Evolutionary conservation across 768 basidiomycete genomes (phyloP).

Genomic region (Agaricus bisporus): DNA sequence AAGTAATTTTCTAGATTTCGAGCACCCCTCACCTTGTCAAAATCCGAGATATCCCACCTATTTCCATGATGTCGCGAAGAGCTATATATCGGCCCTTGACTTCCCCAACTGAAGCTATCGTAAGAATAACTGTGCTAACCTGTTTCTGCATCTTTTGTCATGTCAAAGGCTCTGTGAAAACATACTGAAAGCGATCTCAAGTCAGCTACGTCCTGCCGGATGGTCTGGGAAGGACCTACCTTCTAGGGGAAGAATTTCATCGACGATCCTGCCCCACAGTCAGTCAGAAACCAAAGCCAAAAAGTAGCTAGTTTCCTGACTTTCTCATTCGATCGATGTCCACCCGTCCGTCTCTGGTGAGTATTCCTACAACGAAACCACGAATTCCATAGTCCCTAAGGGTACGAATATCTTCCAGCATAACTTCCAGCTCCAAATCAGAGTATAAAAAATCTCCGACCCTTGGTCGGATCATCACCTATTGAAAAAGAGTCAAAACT

Average conservation of each 20-base stretch:
- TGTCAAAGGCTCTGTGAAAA: conserved; percentile 77
- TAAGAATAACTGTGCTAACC: conserved; percentile 29
- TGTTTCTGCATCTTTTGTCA: conserved; percentile 49
- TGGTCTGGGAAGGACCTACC: conserved; percentile 29
- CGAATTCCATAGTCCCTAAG: conserved; percentile 54
- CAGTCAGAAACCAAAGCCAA: background rate
- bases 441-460: conserved; percentile 77
- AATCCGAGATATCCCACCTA: conserved; percentile 67
- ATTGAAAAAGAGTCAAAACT: conserved; percentile 6
- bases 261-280: conserved; percentile 38
- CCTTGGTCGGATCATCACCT: conserved; percentile 81
- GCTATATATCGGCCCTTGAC: conserved; percentile 22
- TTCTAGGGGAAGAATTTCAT: conserved; percentile 56
- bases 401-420: conserved; percentile 63
- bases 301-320: conserved; percentile 29
- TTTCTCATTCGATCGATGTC: conserved; percentile 53
- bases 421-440: conserved; percentile 57
- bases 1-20: background rate
- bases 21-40: conserved; percentile 58
- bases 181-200: conserved; percentile 42
- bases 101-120: background rate
- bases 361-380: conserved; percentile 63
- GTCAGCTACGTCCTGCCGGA: background rate
- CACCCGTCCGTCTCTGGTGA: conserved; percentile 50
- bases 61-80: conserved; percentile 40